A percentile compares a stretch with the other conserved stretches of the same genome.
Evolutionary conservation across 1,284 basidiomycete genomes (phyloP).

Genomic region (Agaricales sp.): DNA sequence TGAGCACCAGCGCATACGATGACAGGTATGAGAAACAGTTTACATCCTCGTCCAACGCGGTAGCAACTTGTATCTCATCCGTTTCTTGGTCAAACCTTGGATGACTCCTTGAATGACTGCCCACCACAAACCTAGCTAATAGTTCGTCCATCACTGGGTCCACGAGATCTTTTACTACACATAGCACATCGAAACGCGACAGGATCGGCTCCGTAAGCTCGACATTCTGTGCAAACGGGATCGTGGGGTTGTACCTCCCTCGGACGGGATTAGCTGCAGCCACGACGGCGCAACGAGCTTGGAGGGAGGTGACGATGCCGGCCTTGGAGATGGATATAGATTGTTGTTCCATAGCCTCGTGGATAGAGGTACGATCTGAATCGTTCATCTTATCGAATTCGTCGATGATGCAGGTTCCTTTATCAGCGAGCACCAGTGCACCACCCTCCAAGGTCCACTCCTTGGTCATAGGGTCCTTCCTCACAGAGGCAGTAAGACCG

Average conservation of each 20-base stretch:
- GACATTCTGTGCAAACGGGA: constrained; percentile 97
- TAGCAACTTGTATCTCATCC: constrained; percentile 86
- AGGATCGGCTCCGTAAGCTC: constrained; percentile 98
- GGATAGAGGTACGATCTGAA: constrained; percentile 92
- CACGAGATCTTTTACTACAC: constrained; percentile 96
- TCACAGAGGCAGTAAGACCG: constrained; percentile 95
- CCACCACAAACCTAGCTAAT: constrained; percentile 94
- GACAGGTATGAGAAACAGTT: constrained; percentile 18
- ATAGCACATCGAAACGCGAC: constrained; percentile 97
- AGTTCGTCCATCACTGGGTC: constrained; percentile 97
- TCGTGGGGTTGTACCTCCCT: constrained; percentile 94
- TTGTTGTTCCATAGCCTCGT: constrained; percentile 99
- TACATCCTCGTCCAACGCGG: constrained; percentile 87
- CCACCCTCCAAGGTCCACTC: constrained; percentile 99
- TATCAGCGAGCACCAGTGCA: constrained; percentile 94
- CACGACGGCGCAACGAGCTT: constrained; percentile 95
- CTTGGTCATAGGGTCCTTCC: constrained; percentile 93
- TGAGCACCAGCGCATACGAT: constrained; percentile 5
- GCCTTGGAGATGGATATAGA: constrained; percentile 99
- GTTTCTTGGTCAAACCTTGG: constrained; percentile 81
- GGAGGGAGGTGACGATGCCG: constrained; percentile 93
- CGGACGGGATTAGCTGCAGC: constrained; percentile 97
- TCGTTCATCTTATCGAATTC: constrained; percentile 99
- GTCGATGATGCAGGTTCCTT: constrained; percentile 97
- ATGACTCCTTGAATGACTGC: constrained; percentile 90